Conservation (phyloP, 2,329 filamentous ascomycete genomes). For the Rutstroemia sp. region DNA sequence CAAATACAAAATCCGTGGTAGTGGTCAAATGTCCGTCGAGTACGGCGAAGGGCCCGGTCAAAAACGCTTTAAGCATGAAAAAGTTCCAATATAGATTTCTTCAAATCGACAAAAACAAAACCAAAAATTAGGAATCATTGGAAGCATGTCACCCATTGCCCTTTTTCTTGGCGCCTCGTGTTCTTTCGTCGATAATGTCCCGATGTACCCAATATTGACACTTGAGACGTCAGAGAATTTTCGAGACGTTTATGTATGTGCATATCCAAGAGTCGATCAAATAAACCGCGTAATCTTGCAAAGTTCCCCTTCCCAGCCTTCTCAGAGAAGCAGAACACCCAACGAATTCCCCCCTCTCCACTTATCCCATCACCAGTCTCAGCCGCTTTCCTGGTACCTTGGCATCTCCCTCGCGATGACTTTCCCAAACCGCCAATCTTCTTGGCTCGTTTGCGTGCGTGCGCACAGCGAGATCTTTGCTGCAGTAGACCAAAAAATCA, state of each 20-base stretch:
- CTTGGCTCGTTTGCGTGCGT: not conserved
- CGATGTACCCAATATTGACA: not conserved
- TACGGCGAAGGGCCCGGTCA: constrained; percentile 62
- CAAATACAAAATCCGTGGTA: constrained; percentile 84
- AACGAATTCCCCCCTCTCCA: constrained; percentile 5
- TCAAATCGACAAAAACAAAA: not conserved
- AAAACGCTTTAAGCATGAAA: constrained; percentile 53
- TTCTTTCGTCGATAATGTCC: not conserved
- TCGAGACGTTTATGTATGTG: not conserved
- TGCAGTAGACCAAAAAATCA: not conserved
- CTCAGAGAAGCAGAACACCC: not conserved
- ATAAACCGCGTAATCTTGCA: not conserved
- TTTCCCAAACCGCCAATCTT: not conserved
- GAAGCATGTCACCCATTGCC: not conserved
- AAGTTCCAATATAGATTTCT: constrained; percentile 19
- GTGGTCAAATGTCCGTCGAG: constrained; percentile 71
- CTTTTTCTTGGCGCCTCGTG: not conserved
- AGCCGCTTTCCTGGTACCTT: not conserved
- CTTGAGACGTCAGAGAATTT: constrained; percentile 1
- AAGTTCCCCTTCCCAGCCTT: not conserved
- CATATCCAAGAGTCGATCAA: not conserved
- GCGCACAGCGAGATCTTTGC: not conserved
- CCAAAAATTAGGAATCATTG: not conserved
- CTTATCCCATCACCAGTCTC: constrained; percentile 3
- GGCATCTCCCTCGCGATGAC: not conserved